Evolutionary conservation across 1,284 basidiomycete genomes (phyloP).

Genomic region (Heterobasidion parviporum): DNA sequence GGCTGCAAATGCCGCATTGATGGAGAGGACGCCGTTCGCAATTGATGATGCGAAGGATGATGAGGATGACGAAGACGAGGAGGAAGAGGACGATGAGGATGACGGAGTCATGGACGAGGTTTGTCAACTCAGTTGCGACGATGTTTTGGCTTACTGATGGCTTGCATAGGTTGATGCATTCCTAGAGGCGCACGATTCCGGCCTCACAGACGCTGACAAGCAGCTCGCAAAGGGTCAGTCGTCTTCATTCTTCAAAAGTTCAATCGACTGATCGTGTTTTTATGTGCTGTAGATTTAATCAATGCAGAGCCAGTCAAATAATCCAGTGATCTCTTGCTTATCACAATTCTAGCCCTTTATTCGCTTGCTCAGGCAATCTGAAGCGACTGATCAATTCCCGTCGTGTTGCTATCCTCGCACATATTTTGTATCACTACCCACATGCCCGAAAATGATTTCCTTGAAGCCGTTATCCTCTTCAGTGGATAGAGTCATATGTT

Average conservation of each 20-base stretch:
- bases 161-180: conserved; percentile 73
- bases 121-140: conserved; percentile 10
- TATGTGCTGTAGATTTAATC: conserved; percentile 40
- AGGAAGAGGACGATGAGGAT: conserved; percentile 54
- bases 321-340: not conserved
- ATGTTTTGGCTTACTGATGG: not conserved
- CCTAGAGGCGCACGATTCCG: conserved; percentile 84
- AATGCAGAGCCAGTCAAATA: conserved; percentile 55
- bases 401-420: conserved; percentile 3
- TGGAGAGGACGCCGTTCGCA: conserved; percentile 88
- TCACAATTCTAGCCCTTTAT: not conserved
- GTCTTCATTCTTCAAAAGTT: conserved; percentile 3
- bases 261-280: not conserved
- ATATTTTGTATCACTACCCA: conserved; percentile 10
- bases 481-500: no score
- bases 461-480: not conserved
- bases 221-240: conserved; percentile 65
- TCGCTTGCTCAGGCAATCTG: not conserved
- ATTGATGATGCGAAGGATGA: conserved; percentile 88
- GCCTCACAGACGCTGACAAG: conserved; percentile 79
- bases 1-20: conserved; percentile 74
- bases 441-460: not conserved
- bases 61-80: conserved; percentile 61
- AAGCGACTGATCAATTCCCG: not conserved
- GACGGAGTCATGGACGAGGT: conserved; percentile 88